Conservation (phyloP, 352 stramenopile genomes). For the Aphanomyces astaci region DNA sequence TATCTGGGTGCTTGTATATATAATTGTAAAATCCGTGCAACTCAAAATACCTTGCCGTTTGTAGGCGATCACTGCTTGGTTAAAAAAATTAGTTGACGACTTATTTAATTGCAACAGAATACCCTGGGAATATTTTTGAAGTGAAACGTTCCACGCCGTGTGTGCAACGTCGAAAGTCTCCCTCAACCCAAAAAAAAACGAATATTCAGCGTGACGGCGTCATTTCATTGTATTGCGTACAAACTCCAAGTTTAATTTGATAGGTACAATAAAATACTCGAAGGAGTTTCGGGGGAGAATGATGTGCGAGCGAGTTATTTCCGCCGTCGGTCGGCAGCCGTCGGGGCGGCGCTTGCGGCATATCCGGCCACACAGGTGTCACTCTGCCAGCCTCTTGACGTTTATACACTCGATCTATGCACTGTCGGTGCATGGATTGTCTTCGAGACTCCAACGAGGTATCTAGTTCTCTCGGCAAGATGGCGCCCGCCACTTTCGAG, state of each 20-base stretch:
- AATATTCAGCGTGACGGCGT: not conserved
- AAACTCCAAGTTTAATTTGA: not conserved
- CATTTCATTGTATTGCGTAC: not conserved
- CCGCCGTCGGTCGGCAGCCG: not conserved
- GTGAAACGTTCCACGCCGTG: conserved; percentile 19
- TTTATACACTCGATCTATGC: too few relatives aligned
- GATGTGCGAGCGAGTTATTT: conserved; percentile 4
- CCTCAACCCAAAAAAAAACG: conserved; percentile 11
- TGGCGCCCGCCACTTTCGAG: not conserved
- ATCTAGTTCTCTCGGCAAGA: not conserved
- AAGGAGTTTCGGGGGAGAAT: conserved; percentile 7
- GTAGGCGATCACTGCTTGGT: not conserved
- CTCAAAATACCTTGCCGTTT: not conserved
- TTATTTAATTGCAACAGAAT: conserved; percentile 14
- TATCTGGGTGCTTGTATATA: not conserved
- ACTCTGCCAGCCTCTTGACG: too few relatives aligned
- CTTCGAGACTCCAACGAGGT: not conserved
- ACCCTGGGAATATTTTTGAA: conserved; percentile 20
- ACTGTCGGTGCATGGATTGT: too few relatives aligned
- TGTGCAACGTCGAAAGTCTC: conserved; percentile 22
- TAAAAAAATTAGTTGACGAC: not conserved
- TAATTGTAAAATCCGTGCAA: not conserved
- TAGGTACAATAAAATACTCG: not conserved
- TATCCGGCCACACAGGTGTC: too few relatives aligned
- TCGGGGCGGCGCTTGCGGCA: not conserved